Evolutionary conservation across 1,284 basidiomycete genomes (phyloP), one percentile per base, ranked within the genome.

Genomic region (Ganoderma meredithae): DNA sequence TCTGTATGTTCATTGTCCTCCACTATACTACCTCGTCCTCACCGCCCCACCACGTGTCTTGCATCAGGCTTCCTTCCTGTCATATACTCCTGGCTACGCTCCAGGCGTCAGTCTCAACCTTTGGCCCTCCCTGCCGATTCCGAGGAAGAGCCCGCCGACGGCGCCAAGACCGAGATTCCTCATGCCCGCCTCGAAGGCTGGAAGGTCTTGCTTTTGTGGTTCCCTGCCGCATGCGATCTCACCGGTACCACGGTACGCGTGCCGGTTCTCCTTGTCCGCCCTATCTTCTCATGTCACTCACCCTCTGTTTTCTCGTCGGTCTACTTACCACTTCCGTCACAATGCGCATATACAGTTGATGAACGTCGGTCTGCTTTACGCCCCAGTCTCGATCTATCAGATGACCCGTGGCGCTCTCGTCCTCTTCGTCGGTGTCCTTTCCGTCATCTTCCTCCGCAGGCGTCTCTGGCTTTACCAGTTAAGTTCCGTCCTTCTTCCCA

Each of bases 401-500:
- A 99, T 99, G 97, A 95, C 94, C 52, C 90, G 98, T 71, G 98
- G 98, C 53, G 95, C 97, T 15, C 90, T 99, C 66, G 97, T 99
- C 63, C 88, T 99, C 63, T 99, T 98, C 83, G 98, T 99, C 71
- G 98, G 96, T 47, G 80, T 96, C 65, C 89, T 99, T 73, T 95
- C 93, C 64, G 96, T 99, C 76, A 81, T 97, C 71, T 99, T 99
- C 85, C 89, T 99, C 67, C 89, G 88, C 65, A 90, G 96, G 72
- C 86, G 85, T 68, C 87, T 95, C 60, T 91, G 88, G 88, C 81
- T 91, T 68, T 95, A 94, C 79, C 93, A 95, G 93, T 94, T 75
- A 70, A 74, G 77, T 66, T 40, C 70, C 60, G 47, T 70, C 68
- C 63, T 41, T 31, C 49, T 70, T 64, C 63, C 66, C 43, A 70